Evolutionary conservation across 225 moss, liverwort and hornwort genomes (phyloP).

Genomic region (Ulota crispa): DNA sequence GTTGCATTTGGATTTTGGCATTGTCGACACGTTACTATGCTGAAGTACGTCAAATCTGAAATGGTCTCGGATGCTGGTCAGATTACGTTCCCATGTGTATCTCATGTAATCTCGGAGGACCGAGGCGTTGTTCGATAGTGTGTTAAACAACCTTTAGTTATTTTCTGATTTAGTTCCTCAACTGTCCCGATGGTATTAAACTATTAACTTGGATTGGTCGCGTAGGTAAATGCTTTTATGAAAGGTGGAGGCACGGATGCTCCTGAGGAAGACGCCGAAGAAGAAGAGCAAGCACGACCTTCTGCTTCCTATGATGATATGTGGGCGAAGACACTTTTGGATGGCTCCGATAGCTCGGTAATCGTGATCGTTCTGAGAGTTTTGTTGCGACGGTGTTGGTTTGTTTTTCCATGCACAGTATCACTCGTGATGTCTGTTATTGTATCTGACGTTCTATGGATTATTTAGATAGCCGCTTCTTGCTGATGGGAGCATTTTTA

Average conservation of each 20-base stretch:
- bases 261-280: slow-evolving; percentile 76
- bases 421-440: not conserved
- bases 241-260: slow-evolving; percentile 96
- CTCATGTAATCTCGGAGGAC: not conserved
- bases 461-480: slow-evolving; percentile 2
- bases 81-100: not conserved
- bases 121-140: not conserved
- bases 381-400: not conserved
- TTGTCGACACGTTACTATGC: not conserved
- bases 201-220: slow-evolving; percentile 6
- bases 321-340: slow-evolving; percentile 93
- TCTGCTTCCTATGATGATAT: slow-evolving; percentile 91
- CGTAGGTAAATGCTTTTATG: slow-evolving; percentile 93
- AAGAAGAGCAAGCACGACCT: slow-evolving; percentile 70
- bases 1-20: slow-evolving; percentile 7
- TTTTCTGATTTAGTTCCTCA: not conserved
- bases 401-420: slow-evolving; percentile 7
- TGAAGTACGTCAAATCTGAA: slow-evolving; percentile 6
- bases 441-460: not conserved
- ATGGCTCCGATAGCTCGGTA: slow-evolving; percentile 94
- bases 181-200: not conserved
- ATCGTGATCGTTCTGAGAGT: slow-evolving; percentile 10
- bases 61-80: slow-evolving; percentile 13
- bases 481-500: slow-evolving; percentile 20
- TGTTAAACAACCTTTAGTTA: not conserved